Percentiles rank a stretch among this genome's conserved stretches.
These are phyloP conservation scores for Fraxinus anomala DNA, from an alignment of 257 asterid genomes.

Conservation along the genomic window DNA sequence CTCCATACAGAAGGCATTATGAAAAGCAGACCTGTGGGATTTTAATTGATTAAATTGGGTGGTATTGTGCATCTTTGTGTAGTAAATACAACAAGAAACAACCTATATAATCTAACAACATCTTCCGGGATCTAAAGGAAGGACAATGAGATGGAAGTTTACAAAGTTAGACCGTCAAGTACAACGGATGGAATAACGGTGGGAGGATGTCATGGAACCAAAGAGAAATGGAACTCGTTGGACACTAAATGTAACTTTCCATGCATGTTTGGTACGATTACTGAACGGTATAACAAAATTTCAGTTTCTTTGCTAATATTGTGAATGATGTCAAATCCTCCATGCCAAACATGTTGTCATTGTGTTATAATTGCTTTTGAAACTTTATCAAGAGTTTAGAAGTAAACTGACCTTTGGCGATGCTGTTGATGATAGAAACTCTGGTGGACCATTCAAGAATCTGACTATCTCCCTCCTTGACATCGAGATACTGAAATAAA, in stretches of 20 bases:
- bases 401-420: conserved; percentile 67
- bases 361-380: not conserved
- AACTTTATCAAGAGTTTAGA: not conserved
- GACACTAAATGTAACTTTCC: not conserved
- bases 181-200: not conserved
- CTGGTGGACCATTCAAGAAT: conserved; percentile 80
- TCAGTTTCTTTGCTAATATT: too few relatives aligned
- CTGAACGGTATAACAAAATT: not conserved
- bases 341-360: not conserved
- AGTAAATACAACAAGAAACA: not conserved
- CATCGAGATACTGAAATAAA: conserved; percentile 61
- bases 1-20: not conserved
- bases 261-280: not conserved
- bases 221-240: not conserved
- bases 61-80: not conserved
- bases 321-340: not conserved
- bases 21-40: not conserved
- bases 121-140: not conserved
- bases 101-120: not conserved
- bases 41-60: not conserved
- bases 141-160: not conserved
- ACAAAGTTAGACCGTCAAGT: not conserved
- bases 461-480: conserved; percentile 55
- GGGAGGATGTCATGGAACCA: not conserved
- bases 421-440: conserved; percentile 64